Percentiles rank a stretch among this genome's conserved stretches.
Evolutionary conservation across 345 rosid species (phyloP).

Genomic region (Salix arbutifolia): DNA sequence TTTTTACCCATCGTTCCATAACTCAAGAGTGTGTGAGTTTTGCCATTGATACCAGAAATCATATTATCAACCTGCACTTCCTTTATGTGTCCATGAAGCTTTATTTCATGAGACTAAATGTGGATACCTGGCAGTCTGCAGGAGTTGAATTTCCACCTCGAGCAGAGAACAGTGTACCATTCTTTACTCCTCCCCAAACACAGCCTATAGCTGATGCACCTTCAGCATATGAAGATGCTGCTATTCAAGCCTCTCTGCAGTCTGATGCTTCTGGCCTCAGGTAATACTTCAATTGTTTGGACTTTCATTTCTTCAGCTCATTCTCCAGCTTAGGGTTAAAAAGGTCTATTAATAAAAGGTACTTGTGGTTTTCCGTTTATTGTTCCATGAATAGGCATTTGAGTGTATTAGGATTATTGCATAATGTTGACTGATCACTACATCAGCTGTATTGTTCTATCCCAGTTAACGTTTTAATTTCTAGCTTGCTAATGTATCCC

Average conservation of each 20-base stretch:
- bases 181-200: constrained; percentile 96
- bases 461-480: neutral
- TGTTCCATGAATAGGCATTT: neutral
- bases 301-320: neutral
- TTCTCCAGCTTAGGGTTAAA: neutral
- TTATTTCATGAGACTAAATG: neutral
- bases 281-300: constrained; percentile 31
- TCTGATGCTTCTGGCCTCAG: constrained; percentile 83
- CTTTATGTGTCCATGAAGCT: neutral
- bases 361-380: neutral
- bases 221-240: constrained; percentile 77
- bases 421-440: neutral
- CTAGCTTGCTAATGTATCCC: neutral
- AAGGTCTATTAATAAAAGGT: neutral
- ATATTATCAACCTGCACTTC: neutral
- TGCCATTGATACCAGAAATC: neutral
- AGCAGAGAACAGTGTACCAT: constrained; percentile 69
- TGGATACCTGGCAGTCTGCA: constrained; percentile 49
- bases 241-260: constrained; percentile 83
- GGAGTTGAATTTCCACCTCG: constrained; percentile 93
- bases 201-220: constrained; percentile 57
- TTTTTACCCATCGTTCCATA: neutral
- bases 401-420: neutral
- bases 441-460: neutral
- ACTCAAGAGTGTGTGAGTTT: neutral